Percentiles rank a stretch among this genome's conserved stretches.
Conservation (phyloP, 495 filamentous ascomycete species). For the Trichoderma asperelloides region DNA sequence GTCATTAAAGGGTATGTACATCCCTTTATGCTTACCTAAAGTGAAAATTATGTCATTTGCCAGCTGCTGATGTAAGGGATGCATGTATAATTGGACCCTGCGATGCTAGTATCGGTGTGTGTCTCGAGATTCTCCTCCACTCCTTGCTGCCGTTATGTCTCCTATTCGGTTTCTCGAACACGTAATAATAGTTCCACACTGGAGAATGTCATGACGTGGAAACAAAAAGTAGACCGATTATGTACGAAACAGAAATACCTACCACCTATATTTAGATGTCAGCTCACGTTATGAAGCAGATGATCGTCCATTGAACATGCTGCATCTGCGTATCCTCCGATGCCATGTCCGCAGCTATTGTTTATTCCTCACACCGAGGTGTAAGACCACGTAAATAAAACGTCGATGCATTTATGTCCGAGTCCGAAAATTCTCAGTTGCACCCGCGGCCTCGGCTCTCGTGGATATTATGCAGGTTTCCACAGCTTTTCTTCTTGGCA, state of each 20-base stretch:
- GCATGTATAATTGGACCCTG: too few species aligned
- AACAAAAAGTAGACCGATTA: not conserved
- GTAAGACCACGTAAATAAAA: not conserved
- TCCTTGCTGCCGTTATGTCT: too few species aligned
- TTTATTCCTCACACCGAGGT: not conserved
- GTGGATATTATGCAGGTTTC: not conserved
- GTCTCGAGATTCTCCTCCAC: too few species aligned
- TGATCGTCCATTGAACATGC: not conserved
- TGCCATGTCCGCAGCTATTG: not conserved
- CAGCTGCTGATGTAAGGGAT: too few species aligned
- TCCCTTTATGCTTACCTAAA: too few species aligned
- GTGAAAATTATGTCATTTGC: too few species aligned
- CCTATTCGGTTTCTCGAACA: not conserved
- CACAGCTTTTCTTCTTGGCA: not conserved
- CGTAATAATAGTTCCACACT: not conserved
- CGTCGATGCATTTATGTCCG: not conserved
- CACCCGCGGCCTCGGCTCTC: not conserved
- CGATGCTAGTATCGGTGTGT: too few species aligned
- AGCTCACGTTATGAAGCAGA: not conserved
- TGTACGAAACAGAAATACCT: too few species aligned
- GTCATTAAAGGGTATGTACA: too few species aligned
- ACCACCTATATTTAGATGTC: constrained; percentile 1
- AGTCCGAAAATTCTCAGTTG: not conserved
- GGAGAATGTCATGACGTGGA: not conserved
- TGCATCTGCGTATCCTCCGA: not conserved